Evolutionary conservation across 2,329 filamentous ascomycete genomes (phyloP).

Genomic region (Fusarium mundagurra): DNA sequence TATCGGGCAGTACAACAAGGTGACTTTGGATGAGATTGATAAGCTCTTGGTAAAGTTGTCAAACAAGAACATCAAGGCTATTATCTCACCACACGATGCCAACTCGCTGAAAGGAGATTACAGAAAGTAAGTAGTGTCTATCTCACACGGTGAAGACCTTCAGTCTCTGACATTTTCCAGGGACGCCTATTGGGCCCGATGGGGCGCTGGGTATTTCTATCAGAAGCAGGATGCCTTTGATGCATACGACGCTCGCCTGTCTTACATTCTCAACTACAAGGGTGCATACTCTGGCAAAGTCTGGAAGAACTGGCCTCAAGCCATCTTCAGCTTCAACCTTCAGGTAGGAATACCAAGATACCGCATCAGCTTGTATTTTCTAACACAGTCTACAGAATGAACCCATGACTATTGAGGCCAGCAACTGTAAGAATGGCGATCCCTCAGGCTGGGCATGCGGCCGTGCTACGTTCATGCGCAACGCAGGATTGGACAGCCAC

Average conservation of each 20-base stretch:
- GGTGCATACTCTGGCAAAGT: not conserved
- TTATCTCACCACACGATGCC: not conserved
- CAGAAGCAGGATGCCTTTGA: not conserved
- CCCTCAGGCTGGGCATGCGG: not conserved
- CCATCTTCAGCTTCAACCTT: not conserved
- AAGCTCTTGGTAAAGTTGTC: not conserved
- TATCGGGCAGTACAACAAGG: not conserved
- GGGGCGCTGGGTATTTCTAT: not conserved
- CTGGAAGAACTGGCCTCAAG: not conserved
- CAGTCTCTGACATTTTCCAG: rapidly evolving
- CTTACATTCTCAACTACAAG: not conserved
- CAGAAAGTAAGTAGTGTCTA: not conserved
- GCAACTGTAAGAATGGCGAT: not conserved
- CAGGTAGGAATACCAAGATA: rapidly evolving
- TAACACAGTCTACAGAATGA: not conserved
- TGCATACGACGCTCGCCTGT: not conserved
- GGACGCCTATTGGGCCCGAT: not conserved
- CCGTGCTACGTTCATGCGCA: not conserved
- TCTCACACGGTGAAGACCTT: rapidly evolving
- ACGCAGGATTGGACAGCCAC: not conserved
- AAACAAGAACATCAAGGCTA: not conserved
- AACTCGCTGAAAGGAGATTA: not conserved
- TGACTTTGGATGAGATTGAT: not conserved
- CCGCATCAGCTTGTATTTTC: rapidly evolving
- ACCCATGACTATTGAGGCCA: not conserved